Evolutionary conservation across 192 early-diverging fungal genomes (phyloP).

Genomic region (Helicostylum pulchrum): DNA sequence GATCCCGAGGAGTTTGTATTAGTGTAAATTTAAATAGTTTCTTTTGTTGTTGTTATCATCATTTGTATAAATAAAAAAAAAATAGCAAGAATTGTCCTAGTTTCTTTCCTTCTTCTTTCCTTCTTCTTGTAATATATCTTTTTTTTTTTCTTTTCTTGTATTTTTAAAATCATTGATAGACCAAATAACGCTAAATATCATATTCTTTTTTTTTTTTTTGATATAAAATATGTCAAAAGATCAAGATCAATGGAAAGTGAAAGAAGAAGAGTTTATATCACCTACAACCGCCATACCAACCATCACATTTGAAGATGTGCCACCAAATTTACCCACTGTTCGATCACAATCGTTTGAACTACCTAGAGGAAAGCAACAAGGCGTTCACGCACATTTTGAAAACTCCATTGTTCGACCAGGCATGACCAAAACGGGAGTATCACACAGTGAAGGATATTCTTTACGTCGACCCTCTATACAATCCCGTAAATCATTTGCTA

Average conservation of each 20-base stretch:
- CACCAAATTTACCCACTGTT: no score
- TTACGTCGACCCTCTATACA: neutral
- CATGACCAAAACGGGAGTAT: neutral
- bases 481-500: conserved; percentile 13
- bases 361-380: neutral
- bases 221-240: neutral
- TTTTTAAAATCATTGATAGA: neutral
- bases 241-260: neutral
- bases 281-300: neutral
- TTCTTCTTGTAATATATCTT: neutral
- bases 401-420: neutral
- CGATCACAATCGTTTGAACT: conserved; percentile 3
- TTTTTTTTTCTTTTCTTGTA: neutral
- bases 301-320: no score
- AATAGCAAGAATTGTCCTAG: neutral
- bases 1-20: conserved; percentile 3
- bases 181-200: neutral
- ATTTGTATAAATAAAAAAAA: neutral
- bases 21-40: conserved; percentile 7
- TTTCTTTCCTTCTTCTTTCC: neutral
- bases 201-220: no score
- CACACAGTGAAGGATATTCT: conserved; percentile 1
- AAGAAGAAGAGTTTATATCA: neutral
- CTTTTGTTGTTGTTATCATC: neutral
- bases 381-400: neutral